Base-by-base conservation (phyloP, 305 asterid species). In the Ajuga reptans region DNA sequence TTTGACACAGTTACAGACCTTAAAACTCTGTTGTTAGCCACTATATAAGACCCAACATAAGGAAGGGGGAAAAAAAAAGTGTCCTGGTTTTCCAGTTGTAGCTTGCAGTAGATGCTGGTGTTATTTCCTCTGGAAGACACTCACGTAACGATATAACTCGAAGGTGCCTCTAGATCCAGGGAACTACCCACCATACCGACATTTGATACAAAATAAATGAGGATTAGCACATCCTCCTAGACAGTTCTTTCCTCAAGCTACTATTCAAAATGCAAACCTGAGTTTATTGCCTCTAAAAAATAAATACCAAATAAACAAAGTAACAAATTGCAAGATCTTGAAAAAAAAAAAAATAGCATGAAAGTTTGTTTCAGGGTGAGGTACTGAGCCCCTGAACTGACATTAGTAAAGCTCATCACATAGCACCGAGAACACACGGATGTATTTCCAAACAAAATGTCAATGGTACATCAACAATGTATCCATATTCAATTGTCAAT, bases 1-100 rank as follows among this genome's bases (percentile, higher is more conserved):
- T 15, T 29, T 1, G 56, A 51, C 55, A 33, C 45, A 49, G 65
- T 63, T 36, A 64, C 45, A 59, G 51, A 57, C 60, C 72, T 43
- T 73, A 53, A 24, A 53, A 12, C 60, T 37, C 70, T 58, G 47
- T n/a, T 70, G 85, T 78, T 65, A 75, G 74, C 52, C 58, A 39
- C 55, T 62, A 55, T 43, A 46, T 47, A 64, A 43, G 24, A 63
- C 43, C 68, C 17, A 27, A 24, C 21, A 43, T 14, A 42, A n/a
- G 65, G 66, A 59, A 70, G 15, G 5, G 5, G 11, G 46, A 59
- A 61, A 12, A 58, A 31, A 15, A 8, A 16, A 39, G 1, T 5
- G 34, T 14, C 53, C 71, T 45, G 41, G 27, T 46, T 21, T 10
- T n/a, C 64, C 17, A 69, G 47, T 34, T 14, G 9, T 69, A 69